Evolutionary conservation across 2,329 filamentous ascomycete genomes (phyloP), one percentile per base, ranked within the genome.

Genomic region (Dothidotthia symphoricarpi): DNA sequence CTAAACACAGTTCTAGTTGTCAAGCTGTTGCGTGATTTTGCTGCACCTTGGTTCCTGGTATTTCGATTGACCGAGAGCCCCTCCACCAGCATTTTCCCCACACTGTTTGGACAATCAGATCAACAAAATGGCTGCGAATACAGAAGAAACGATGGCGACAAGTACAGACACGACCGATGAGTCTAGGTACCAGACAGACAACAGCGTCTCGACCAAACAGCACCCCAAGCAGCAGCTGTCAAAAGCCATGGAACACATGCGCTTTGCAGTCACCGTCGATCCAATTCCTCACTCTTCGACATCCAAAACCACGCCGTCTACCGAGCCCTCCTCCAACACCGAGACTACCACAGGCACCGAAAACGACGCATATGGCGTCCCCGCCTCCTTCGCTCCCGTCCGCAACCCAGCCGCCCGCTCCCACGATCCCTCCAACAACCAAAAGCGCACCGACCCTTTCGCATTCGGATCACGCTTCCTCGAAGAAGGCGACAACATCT

Each of bases 381-480:
- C 72, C 16, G 67, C 69, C 19, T 61, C 65, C 28, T 67, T 69
- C 44, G 63, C 69, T 28, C 73, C 73, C 11, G 35, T 74, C 16
- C 70, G 72, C 40, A 67, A 70, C 33, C 63, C 71, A 3, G 49
- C 70, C 3, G 56, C 85, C 56, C 81, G 82, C 50, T 87, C 85
- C 15, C 85, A 90, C 66, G 77, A 86, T 58, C 81, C 86, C 26
- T 57, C 73, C 43, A 83, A 84, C 66, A 93, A 89, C 66, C 75
- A 85, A 70, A 97, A 97, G 73, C 81, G 88, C 57, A 86, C 74
- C 62, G 89, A 96, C 62, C 93, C 93, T 13, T 98, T 97, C 69
- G 85, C 94, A 69, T 98, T 98, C 67, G 93, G 93, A 45, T 93
- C 87, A 31, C 87, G 91, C 43, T 86, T 80, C 59, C 80, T 98